phyloP scores from a whole-genome alignment of 495 filamentous ascomycete species.

The Xylaria longipes region DNA sequence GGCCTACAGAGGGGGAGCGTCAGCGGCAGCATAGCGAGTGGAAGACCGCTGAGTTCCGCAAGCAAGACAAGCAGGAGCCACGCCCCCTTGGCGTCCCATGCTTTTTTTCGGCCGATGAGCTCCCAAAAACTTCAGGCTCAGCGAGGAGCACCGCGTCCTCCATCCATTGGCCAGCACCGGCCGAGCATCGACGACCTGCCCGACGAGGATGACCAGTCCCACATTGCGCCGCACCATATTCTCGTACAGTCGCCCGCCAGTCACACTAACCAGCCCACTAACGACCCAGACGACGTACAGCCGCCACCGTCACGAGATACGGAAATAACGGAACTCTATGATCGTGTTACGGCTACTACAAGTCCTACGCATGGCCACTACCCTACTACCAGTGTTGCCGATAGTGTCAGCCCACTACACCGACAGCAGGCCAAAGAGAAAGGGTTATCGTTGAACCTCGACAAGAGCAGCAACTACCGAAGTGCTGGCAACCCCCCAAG shows the following conservation, averaged over 20 bases:
- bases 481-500: slow-evolving; percentile 54
- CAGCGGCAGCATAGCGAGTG: slow-evolving; percentile 51
- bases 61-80: slow-evolving; percentile 84
- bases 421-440: slow-evolving; percentile 57
- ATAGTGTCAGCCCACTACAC: slow-evolving; percentile 77
- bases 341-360: slow-evolving; percentile 74
- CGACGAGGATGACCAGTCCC: slow-evolving; percentile 40
- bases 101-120: slow-evolving; percentile 96
- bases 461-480: slow-evolving; percentile 55
- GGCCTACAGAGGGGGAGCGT: slow-evolving; percentile 48
- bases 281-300: slow-evolving; percentile 57
- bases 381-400: slow-evolving; percentile 70
- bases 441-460: slow-evolving; percentile 64
- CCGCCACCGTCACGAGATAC: slow-evolving; percentile 77
- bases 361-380: slow-evolving; percentile 72
- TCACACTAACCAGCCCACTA: slow-evolving; percentile 38
- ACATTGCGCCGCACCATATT: slow-evolving; percentile 52
- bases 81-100: slow-evolving; percentile 87
- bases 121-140: slow-evolving; percentile 94
- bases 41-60: slow-evolving; percentile 66
- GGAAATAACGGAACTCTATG: slow-evolving; percentile 71
- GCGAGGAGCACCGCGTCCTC: slow-evolving; percentile 61
- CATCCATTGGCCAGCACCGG: slow-evolving; percentile 46
- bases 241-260: slow-evolving; percentile 56
- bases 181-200: slow-evolving; percentile 46